Evolutionary conservation across 2,329 filamentous ascomycete genomes (phyloP).

Genomic region (Cladosporium colombiae): DNA sequence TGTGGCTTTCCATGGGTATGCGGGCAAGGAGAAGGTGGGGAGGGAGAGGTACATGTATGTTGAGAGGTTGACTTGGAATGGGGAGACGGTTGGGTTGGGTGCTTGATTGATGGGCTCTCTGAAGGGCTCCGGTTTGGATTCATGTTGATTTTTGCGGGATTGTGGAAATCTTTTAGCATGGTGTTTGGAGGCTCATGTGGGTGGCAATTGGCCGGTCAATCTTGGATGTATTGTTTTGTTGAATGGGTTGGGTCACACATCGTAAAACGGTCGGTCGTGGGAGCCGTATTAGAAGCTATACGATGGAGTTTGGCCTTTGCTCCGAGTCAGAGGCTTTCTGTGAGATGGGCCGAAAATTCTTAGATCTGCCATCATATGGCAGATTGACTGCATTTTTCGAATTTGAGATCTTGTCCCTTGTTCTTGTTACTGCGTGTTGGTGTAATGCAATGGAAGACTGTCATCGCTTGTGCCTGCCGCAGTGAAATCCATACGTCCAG

Average conservation of each 20-base stretch:
- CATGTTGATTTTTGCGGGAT: neutral
- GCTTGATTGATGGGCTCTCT: neutral
- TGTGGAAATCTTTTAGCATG: neutral
- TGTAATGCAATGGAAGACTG: neutral
- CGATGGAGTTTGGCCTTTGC: neutral
- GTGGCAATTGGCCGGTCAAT: neutral
- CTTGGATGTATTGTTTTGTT: neutral
- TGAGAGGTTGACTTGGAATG: conserved; percentile 8
- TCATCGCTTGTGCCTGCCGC: neutral
- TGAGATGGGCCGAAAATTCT: neutral
- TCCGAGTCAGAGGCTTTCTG: neutral
- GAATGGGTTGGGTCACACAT: neutral
- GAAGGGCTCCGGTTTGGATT: no score
- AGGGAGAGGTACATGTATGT: conserved; percentile 25
- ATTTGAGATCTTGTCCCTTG: neutral
- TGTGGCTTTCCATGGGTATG: conserved; percentile 28
- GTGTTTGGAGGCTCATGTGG: neutral
- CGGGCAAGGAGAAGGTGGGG: conserved; percentile 15
- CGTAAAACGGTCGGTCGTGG: neutral
- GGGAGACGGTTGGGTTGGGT: neutral
- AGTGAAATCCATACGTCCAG: neutral
- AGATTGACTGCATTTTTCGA: neutral
- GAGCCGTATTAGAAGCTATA: neutral
- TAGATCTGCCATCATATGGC: neutral
- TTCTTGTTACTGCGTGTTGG: neutral